Conservation (phyloP, 805 yeast genomes). For the Wickerhamiella siamensis region DNA sequence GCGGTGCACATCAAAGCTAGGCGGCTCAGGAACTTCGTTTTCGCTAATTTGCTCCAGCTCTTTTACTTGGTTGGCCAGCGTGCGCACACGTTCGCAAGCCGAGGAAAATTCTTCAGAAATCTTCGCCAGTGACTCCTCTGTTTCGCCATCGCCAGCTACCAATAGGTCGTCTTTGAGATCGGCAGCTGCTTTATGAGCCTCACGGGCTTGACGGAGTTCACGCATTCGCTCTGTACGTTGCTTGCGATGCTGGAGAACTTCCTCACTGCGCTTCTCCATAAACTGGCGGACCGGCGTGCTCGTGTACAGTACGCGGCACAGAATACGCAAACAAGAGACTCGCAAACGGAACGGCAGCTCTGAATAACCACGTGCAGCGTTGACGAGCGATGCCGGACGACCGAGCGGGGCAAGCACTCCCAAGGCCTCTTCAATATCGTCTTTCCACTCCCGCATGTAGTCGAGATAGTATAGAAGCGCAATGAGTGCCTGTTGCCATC, state of each 20-base stretch:
- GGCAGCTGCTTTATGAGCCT: constrained; percentile 35
- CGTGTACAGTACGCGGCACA: constrained; percentile 47
- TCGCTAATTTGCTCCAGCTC: constrained; percentile 12
- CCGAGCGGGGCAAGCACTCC: constrained; percentile 41
- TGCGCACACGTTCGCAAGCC: background rate
- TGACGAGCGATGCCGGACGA: constrained; percentile 32
- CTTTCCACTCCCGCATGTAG: constrained; percentile 39
- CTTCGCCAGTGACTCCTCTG: background rate
- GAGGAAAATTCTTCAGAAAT: constrained; percentile 6
- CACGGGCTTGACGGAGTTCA: constrained; percentile 41
- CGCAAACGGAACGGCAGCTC: constrained; percentile 39
- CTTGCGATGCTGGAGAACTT: constrained; percentile 45
- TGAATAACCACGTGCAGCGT: constrained; percentile 43
- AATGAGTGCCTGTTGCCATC: constrained; percentile 66
- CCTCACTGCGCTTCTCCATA: constrained; percentile 57
- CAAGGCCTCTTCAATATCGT: constrained; percentile 37
- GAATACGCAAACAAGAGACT: constrained; percentile 41
- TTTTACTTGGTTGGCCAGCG: constrained; percentile 7
- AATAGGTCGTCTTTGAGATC: constrained; percentile 28
- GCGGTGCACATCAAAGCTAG: constrained; percentile 56
- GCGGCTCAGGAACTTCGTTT: constrained; percentile 5
- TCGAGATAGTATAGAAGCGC: constrained; percentile 56
- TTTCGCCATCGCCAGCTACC: constrained; percentile 4
- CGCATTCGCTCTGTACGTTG: constrained; percentile 51
- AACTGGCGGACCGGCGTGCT: constrained; percentile 45